Evolutionary conservation across 2,329 filamentous ascomycete genomes (phyloP).

Genomic region (Metarhizium sp.): DNA sequence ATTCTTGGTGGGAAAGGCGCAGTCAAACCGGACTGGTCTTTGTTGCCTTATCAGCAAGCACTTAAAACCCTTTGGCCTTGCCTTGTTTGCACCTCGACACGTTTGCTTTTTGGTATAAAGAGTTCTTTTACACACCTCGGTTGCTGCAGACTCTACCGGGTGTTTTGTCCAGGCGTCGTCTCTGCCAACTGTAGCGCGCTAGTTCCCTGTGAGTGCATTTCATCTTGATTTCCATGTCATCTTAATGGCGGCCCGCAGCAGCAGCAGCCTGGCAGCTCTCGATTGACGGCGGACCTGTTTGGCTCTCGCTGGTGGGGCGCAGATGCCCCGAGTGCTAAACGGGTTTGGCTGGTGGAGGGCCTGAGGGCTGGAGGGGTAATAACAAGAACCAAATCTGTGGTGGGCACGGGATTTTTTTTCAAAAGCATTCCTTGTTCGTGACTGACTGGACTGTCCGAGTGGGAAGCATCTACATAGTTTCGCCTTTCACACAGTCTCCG

Average conservation of each 20-base stretch:
- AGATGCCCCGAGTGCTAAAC: background rate
- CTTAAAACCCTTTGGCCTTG: too few species aligned
- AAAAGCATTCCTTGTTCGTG: background rate
- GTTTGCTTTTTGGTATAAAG: too few species aligned
- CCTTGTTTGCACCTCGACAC: too few species aligned
- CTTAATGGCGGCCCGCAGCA: background rate
- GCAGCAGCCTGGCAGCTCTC: too few species aligned
- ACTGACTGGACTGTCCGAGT: background rate
- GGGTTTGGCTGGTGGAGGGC: too few species aligned
- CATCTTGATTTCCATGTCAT: background rate
- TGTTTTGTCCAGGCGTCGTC: background rate
- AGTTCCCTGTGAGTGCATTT: background rate
- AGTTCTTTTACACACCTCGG: too few species aligned
- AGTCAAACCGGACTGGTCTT: too few species aligned
- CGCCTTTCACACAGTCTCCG: background rate
- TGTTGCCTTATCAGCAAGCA: too few species aligned
- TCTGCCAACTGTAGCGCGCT: background rate
- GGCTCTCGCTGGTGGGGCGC: background rate
- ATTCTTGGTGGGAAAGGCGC: too few species aligned
- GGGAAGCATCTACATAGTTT: background rate
- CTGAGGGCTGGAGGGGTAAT: background rate
- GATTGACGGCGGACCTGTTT: background rate
- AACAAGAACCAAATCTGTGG: conserved; percentile 5
- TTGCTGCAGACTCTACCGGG: too few species aligned
- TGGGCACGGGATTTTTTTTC: conserved; percentile 3